Conservation (phyloP, 768 basidiomycete genomes). For the Leccinum subgranulosum region DNA sequence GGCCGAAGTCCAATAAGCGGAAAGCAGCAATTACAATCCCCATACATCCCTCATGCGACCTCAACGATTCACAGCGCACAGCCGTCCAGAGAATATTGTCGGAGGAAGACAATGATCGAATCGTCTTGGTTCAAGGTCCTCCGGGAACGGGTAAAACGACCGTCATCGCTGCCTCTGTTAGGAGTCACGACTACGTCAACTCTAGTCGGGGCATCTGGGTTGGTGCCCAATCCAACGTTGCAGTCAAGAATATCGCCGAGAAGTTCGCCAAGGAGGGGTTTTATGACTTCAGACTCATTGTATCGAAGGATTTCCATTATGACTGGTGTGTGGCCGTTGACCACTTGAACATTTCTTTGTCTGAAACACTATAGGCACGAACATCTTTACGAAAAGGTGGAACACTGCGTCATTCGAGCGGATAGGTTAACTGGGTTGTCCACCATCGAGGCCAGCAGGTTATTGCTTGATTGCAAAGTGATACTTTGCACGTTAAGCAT, state of each 20-base stretch:
- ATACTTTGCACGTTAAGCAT: conserved; percentile 50
- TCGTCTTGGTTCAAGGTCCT: conserved; percentile 34
- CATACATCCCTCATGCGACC: not conserved
- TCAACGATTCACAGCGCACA: conserved; percentile 27
- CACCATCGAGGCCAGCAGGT: conserved; percentile 14
- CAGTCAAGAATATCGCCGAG: conserved; percentile 52
- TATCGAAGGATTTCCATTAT: conserved; percentile 44
- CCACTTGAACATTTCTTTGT: not conserved
- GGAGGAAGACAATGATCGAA: conserved; percentile 12
- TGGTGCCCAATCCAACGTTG: conserved; percentile 48
- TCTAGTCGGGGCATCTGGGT: conserved; percentile 33
- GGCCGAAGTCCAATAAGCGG: conserved; percentile 8
- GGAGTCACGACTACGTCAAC: conserved; percentile 16
- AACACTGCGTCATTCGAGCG: conserved; percentile 35
- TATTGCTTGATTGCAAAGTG: conserved; percentile 32
- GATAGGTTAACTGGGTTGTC: conserved; percentile 27
- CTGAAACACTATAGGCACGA: conserved; percentile 41
- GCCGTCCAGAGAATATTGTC: conserved; percentile 34
- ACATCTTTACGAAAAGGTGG: conserved; percentile 40
- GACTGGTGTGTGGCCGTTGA: conserved; percentile 36
- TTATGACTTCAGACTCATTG: conserved; percentile 37
- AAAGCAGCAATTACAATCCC: not conserved
- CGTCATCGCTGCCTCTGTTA: conserved; percentile 38
- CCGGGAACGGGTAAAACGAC: conserved; percentile 46
- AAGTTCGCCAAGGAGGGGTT: conserved; percentile 36